Conservation (phyloP, 2,329 filamentous ascomycete species). For the Penicillium sp. region DNA sequence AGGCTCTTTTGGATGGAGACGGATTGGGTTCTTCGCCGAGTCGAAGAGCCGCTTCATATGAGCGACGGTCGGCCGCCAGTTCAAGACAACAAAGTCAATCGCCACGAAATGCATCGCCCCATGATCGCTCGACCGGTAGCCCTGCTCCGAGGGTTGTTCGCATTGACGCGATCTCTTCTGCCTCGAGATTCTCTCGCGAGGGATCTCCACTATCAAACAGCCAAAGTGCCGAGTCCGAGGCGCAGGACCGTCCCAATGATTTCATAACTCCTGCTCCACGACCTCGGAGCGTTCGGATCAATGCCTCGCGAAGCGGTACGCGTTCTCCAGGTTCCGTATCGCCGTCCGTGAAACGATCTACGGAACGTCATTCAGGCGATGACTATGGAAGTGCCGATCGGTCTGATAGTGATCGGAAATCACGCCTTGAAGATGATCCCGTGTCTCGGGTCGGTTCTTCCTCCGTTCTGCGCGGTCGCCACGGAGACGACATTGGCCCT, state of each 20-base stretch:
- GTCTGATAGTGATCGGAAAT: conserved; percentile 34
- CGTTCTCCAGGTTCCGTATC: conserved; percentile 42
- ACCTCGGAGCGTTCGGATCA: conserved; percentile 44
- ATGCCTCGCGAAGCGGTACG: conserved; percentile 41
- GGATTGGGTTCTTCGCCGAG: conserved; percentile 51
- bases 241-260: conserved; percentile 31
- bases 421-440: conserved; percentile 36
- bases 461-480: conserved; percentile 41
- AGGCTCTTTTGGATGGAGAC: conserved; percentile 68
- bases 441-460: conserved; percentile 32
- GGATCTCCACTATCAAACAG: conserved; percentile 40
- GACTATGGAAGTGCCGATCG: conserved; percentile 36
- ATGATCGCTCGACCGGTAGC: conserved; percentile 40
- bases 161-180: conserved; percentile 34
- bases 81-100: conserved; percentile 34
- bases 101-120: conserved; percentile 36
- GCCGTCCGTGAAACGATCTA: conserved; percentile 34
- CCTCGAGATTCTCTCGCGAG: conserved; percentile 35
- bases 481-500: conserved; percentile 63
- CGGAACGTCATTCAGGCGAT: conserved; percentile 28
- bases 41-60: conserved; percentile 21
- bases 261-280: conserved; percentile 49
- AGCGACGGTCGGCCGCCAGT: conserved; percentile 25
- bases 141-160: conserved; percentile 44
- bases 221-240: conserved; percentile 30